Base-by-base conservation (phyloP, 305 asterid species). In the Fraxinus paxiana region DNA sequence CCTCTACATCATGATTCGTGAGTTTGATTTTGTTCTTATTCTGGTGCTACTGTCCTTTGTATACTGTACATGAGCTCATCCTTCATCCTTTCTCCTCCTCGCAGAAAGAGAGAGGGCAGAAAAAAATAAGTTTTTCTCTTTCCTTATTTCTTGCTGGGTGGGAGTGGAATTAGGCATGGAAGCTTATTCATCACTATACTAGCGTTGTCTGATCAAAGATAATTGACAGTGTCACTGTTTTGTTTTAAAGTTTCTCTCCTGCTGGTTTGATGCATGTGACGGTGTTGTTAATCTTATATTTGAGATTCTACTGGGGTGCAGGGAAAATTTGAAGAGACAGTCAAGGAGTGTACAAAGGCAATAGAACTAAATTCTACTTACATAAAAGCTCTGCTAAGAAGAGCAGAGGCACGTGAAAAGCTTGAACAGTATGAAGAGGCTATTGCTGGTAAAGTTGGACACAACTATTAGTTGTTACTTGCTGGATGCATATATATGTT, bases 381-480 rank as follows among this genome's bases (percentile, higher is more conserved):
- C 80, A 1, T 80, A 22, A 88, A 83, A 75, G 90, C 79, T 28
- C 77, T 88, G 86, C 79, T 77, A 38, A 86, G 91, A 86, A 86
- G 91, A 82, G 91, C 83, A 22, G 91, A 86, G 85, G 89, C 91
- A 6, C 83, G 78, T 38, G 88, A 88, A 80, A 88, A 82, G 73
- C 86, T 88, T 70, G 91, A 86, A 72, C 88, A 88, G 56, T 88
- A 77, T 41, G 91, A 88, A 17, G 88, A 84, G 81, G 86, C 90
- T 35, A 85, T 88, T 54, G 41, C 83, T 30, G 91, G 91, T 88
- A 82, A 78, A 20, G 65, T 77, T 43, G 80, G n/a, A 65, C 63
- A 59, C 46, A 75, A 78, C 17, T 73, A 22, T 51, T 26, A 71
- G 17, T 6, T 75, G 15, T 77, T 65, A 51, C 24, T 10, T 76